Conservation (phyloP, 1,284 basidiomycete species). For the Ganoderma lucidum region DNA sequence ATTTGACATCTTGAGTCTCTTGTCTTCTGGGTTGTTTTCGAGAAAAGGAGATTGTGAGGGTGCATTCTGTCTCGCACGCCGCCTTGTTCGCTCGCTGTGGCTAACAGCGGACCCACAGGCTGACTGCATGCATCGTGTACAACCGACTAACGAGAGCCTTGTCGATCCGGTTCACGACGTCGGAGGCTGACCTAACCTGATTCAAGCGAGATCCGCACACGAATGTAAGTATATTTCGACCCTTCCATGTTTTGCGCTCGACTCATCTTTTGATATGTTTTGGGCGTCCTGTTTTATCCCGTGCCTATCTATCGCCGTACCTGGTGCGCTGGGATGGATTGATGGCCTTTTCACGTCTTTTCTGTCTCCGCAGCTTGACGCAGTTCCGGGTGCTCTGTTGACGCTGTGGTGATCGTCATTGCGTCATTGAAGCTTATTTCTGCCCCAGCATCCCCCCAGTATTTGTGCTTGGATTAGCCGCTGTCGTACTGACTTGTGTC, state of each 20-base stretch:
- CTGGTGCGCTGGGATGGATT: not conserved
- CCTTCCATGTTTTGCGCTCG: too few relatives aligned
- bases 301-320: conserved; percentile 1
- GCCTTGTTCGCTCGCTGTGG: too few relatives aligned
- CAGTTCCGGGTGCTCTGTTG: not conserved
- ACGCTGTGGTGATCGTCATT: not conserved
- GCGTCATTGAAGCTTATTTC: conserved; percentile 1
- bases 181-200: too few relatives aligned
- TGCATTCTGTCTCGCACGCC: too few relatives aligned
- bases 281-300: not conserved
- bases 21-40: too few relatives aligned
- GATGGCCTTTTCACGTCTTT: not conserved
- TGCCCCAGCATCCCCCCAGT: not conserved
- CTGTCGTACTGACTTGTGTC: conserved; percentile 6
- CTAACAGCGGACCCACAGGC: too few relatives aligned
- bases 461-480: not conserved
- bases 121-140: too few relatives aligned
- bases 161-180: too few relatives aligned
- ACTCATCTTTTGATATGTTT: not conserved
- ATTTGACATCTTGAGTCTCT: conserved; percentile 21
- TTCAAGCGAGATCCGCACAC: too few relatives aligned
- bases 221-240: too few relatives aligned
- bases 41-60: too few relatives aligned
- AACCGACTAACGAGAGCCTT: too few relatives aligned
- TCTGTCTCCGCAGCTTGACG: not conserved